Percentiles rank a stretch among this genome's conserved stretches.
phyloP scores from a whole-genome alignment of 495 filamentous ascomycete genomes.

The Trichoderma asperelloides region DNA sequence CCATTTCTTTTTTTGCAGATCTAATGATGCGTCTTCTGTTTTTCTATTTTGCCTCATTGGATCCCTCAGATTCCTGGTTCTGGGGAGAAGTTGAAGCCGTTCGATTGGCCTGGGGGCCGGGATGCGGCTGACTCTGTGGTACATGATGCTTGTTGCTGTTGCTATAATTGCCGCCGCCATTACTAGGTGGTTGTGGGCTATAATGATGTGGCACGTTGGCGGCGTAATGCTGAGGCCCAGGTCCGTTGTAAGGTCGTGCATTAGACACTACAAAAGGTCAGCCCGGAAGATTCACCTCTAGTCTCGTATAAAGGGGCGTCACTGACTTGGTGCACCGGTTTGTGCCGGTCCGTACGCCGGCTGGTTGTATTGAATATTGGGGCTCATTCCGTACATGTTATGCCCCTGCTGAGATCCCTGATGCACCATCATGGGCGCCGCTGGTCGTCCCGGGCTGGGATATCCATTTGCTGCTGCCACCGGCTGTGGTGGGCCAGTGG shows the following conservation, averaged over 20 bases:
- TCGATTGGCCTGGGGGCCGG: background rate
- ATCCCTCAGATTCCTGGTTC: conserved; percentile 23
- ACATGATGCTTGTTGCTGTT: conserved; percentile 22
- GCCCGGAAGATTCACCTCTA: background rate
- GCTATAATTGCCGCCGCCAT: conserved; percentile 43
- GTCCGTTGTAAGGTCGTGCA: conserved; percentile 51
- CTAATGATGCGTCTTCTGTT: background rate
- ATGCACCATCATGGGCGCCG: conserved; percentile 70
- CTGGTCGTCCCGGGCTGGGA: conserved; percentile 69
- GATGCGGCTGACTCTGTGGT: conserved; percentile 14
- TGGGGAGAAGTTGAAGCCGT: conserved; percentile 19
- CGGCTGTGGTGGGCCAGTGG: conserved; percentile 54
- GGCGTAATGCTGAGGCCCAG: conserved; percentile 51
- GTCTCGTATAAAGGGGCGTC: conserved; percentile 6
- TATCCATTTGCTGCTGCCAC: conserved; percentile 60
- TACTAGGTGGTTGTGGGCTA: conserved; percentile 46
- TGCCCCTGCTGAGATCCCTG: conserved; percentile 70
- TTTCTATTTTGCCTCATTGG: conserved; percentile 28
- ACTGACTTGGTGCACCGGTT: conserved; percentile 58
- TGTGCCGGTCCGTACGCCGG: conserved; percentile 56
- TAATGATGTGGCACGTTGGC: conserved; percentile 51
- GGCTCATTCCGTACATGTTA: conserved; percentile 58
- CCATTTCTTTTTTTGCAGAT: conserved; percentile 8
- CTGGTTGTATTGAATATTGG: conserved; percentile 56
- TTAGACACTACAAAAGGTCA: conserved; percentile 42